phyloP scores from a whole-genome alignment of 805 yeast genomes.

The Yamadazyma laniorum region DNA sequence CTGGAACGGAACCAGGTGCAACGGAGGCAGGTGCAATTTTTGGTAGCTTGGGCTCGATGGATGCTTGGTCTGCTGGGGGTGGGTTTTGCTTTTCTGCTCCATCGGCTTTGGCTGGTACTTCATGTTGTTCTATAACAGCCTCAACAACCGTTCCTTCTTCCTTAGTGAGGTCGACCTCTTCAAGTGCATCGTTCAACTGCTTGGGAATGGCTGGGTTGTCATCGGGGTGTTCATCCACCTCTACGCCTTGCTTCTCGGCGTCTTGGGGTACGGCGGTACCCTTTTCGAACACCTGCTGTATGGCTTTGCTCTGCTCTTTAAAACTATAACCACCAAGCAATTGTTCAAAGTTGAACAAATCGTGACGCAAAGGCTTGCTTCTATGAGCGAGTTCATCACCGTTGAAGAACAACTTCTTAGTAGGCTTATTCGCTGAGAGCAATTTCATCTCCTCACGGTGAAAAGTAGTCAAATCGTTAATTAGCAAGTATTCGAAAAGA shows the following conservation, averaged over 20 bases:
- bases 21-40: too few relatives aligned
- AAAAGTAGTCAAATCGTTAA: conserved; percentile 29
- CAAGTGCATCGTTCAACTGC: conserved; percentile 1
- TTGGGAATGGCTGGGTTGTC: neutral
- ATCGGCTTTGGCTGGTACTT: too few relatives aligned
- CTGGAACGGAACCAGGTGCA: too few relatives aligned
- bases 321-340: conserved; percentile 9
- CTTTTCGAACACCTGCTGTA: neutral
- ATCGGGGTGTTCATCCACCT: neutral
- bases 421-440: conserved; percentile 18
- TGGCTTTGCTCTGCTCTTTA: neutral
- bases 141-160: conserved; percentile 2
- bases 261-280: neutral
- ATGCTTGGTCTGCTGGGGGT: too few relatives aligned
- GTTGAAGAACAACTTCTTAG: conserved; percentile 18
- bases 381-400: conserved; percentile 4
- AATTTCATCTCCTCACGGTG: conserved; percentile 31
- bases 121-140: too few relatives aligned
- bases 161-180: conserved; percentile 1
- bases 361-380: conserved; percentile 19
- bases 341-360: conserved; percentile 17
- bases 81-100: too few relatives aligned
- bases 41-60: too few relatives aligned
- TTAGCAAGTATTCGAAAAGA: conserved; percentile 27
- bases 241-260: neutral